Evolutionary conservation across 805 yeast genomes (phyloP), one percentile per base, ranked within the genome.

Genomic region (Metschnikowia kunwiensis): DNA sequence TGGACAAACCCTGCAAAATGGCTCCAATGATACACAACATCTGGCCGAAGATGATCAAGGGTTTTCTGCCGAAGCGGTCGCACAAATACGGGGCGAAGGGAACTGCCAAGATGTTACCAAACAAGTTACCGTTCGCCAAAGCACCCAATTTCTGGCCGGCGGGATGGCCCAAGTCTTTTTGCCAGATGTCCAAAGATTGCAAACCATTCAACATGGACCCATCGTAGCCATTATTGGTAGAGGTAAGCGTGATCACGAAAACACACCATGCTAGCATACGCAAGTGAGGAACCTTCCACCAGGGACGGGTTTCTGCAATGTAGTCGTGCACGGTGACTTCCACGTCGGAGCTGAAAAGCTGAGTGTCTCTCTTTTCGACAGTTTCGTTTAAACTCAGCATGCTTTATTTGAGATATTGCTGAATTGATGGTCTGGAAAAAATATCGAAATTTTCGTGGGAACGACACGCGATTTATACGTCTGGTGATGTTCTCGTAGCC

Each of bases 121-220:
- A 68, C 30, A 41, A 34, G 12, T 26, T 32, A 27, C 52, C 58
- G 32, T 47, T 45, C 12, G 44, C 30, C 48, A 53, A 48, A 3
- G 57, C 56, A 28, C 58, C 58, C 35, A 53, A 41, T 13, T 25
- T 44, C 16, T 41, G 44, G 19, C 57, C 58, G 10, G 32, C 21
- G 5, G 58, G 58, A 34, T 43, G 30, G 10, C 49, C 51, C 53
- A 74, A 63, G 24, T 58, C 60, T 5, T 49, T 39, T 37, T 54
- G 53, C 75, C 78, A 75, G 20, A 52, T 50, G 1, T 51, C 42
- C 47, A 71, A 60, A 7, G 73, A 55, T 47, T 75, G 79, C 43
- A 75, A 60, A 24, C 76, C 75, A 44, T 75, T 74, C 48, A 75
- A 54, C 63, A 75, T 59, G 11, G 50, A 43, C 21, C 55, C 53